Base-by-base conservation (phyloP, 495 filamentous ascomycete genomes). In the Lasiosphaeris hirsuta region DNA sequence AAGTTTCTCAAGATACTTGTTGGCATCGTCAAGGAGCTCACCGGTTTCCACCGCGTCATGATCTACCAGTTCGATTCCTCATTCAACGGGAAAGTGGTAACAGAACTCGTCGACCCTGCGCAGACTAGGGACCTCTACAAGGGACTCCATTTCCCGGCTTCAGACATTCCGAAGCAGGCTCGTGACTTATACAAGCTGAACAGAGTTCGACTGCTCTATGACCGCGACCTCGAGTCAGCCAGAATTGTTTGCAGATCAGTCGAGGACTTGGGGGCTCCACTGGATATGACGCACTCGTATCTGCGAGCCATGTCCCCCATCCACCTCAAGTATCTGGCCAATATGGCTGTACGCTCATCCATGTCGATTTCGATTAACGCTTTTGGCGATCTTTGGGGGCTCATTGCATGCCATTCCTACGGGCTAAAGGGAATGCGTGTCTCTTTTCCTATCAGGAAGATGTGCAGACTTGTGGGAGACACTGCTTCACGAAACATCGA, bases 311-410 rank as follows among this genome's bases (percentile, higher is more conserved):
- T 96, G 79, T 93, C 90, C 0, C 90, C 92, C 1, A 90, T 96
- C 37, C 89, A 92, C 62, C 71, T 96, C 44, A 95, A 95, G 64
- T 96, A 96, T 58, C 78, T 96, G 1, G 80, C 76, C n/a, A 89
- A 96, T 66, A 96, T 96, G 92, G 83, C 83, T 1, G 90, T 96
- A 3, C 83, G 91, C 18, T 86, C 90, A 0, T 95, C 90, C 56
- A 96, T 96, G 91, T 96, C 92, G 6, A 93, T 97, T 61, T 96
- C 91, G 7, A 88, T 96, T 62, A 93, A 89, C 55, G 87, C 87
- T 0, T 92, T 94, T 65, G 76, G 81, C 57, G 86, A 96, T 54
- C 75, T 96, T 0, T 97, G 92, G 92, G 93, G 92, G 0, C 75
- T 97, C 36, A 90, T 97, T 15, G 83, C 90, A 1, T 97, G 90